A percentile compares a stretch with the other conserved stretches of the same genome.
These are phyloP conservation scores for Picea glauca DNA, from an alignment of 75 land plant genomes.

Conservation along the genomic window DNA sequence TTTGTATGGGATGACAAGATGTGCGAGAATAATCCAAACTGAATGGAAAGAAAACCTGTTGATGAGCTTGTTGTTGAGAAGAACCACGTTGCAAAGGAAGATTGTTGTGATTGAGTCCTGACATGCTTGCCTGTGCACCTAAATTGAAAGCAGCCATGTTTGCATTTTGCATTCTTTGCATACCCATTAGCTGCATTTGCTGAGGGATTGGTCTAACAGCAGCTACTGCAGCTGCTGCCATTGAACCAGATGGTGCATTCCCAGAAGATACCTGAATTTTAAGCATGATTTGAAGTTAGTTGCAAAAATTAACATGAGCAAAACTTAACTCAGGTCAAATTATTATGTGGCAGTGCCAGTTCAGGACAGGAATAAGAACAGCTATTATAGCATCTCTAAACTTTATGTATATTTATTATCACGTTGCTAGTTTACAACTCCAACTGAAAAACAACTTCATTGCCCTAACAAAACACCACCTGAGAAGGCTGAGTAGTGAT, in stretches of 20 bases:
- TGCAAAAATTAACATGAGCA: background rate
- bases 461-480: slow-evolving; percentile 12
- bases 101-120: slow-evolving; percentile 49
- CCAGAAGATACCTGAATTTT: slow-evolving; percentile 31
- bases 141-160: slow-evolving; percentile 49
- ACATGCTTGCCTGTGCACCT: slow-evolving; percentile 49
- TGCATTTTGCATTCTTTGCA: slow-evolving; percentile 49
- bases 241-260: slow-evolving; percentile 32
- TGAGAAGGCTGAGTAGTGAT: slow-evolving; percentile 61
- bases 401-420: background rate
- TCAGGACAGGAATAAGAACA: background rate
- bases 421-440: background rate
- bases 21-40: background rate
- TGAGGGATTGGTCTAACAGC: slow-evolving; percentile 41
- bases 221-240: slow-evolving; percentile 30
- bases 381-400: background rate
- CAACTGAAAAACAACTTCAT: background rate
- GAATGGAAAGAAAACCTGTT: slow-evolving; percentile 27
- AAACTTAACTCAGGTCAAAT: background rate
- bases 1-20: background rate
- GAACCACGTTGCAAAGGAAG: slow-evolving; percentile 58
- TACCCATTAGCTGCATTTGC: slow-evolving; percentile 29
- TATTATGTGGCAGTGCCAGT: background rate
- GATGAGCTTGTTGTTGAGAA: slow-evolving; percentile 38
- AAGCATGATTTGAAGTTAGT: background rate